Percentiles rank a stretch among this genome's conserved stretches.
Conservation (phyloP, 805 yeast species). For the Nakazawaea wyomingensis region DNA sequence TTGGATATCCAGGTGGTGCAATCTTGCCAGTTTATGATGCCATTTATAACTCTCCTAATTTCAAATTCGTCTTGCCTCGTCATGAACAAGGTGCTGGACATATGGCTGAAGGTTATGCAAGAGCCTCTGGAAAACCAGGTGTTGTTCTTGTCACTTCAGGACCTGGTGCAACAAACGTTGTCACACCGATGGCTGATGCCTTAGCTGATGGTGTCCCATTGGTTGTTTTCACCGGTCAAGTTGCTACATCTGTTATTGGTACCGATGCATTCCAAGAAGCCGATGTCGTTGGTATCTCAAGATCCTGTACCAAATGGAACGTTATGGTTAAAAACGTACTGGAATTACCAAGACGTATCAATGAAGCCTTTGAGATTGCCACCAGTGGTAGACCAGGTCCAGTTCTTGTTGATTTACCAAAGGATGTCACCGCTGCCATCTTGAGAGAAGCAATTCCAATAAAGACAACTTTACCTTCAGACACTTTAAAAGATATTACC, state of each 20-base stretch:
- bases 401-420: slow-evolving; percentile 94
- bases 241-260: slow-evolving; percentile 91
- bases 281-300: slow-evolving; percentile 92
- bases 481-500: slow-evolving; percentile 66
- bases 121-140: slow-evolving; percentile 94
- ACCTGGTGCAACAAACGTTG: slow-evolving; percentile 97
- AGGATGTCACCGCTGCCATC: slow-evolving; percentile 94
- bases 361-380: slow-evolving; percentile 97
- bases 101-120: slow-evolving; percentile 99
- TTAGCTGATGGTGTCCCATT: slow-evolving; percentile 95
- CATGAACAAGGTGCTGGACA: slow-evolving; percentile 99
- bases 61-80: slow-evolving; percentile 87
- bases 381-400: slow-evolving; percentile 97
- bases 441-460: slow-evolving; percentile 83
- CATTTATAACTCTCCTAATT: slow-evolving; percentile 82
- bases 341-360: slow-evolving; percentile 91
- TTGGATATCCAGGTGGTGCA: slow-evolving; percentile 99
- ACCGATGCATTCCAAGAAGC: slow-evolving; percentile 99
- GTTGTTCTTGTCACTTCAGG: slow-evolving; percentile 98
- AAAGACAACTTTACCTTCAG: slow-evolving; percentile 68
- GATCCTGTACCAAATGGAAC: slow-evolving; percentile 98
- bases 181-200: slow-evolving; percentile 98
- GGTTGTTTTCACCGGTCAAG: slow-evolving; percentile 97
- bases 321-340: slow-evolving; percentile 95
- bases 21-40: slow-evolving; percentile 97